Conservation (phyloP, 2,329 filamentous ascomycete genomes). For the Incumbomyces lentus region DNA sequence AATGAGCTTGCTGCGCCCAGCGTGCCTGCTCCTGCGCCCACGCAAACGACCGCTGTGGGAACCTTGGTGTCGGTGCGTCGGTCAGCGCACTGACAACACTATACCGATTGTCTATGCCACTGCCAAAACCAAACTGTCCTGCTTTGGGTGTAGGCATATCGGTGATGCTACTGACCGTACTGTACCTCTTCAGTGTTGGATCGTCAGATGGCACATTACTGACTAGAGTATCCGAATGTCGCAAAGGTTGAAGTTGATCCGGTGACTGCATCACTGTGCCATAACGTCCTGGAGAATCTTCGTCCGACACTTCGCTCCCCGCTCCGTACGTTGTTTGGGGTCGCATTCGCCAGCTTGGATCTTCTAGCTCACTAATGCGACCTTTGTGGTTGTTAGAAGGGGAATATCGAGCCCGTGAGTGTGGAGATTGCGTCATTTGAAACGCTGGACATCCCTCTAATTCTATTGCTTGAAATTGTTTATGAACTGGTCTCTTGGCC, state of each 20-base stretch:
- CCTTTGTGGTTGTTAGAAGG: background rate
- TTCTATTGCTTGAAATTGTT: conserved; percentile 4
- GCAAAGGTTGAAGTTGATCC: background rate
- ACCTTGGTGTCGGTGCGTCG: background rate
- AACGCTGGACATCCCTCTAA: background rate
- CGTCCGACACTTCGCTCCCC: background rate
- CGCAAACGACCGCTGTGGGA: background rate
- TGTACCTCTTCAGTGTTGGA: background rate
- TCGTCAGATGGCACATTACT: background rate
- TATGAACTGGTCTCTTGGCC: background rate
- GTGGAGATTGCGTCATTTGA: background rate
- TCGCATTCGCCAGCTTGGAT: background rate
- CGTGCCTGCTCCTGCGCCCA: conserved; percentile 1
- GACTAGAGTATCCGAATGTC: background rate
- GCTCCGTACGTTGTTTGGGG: background rate
- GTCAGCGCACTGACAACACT: conserved; percentile 4
- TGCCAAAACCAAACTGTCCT: conserved; percentile 3
- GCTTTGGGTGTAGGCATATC: conserved; percentile 2
- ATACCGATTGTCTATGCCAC: conserved; percentile 1
- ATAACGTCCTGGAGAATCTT: background rate
- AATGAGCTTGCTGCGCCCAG: background rate
- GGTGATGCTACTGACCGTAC: background rate
- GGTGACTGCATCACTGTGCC: too few species aligned
- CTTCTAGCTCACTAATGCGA: background rate
- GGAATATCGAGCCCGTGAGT: background rate